phyloP scores from a whole-genome alignment of 805 yeast genomes.

The Starmerella davenportii region DNA sequence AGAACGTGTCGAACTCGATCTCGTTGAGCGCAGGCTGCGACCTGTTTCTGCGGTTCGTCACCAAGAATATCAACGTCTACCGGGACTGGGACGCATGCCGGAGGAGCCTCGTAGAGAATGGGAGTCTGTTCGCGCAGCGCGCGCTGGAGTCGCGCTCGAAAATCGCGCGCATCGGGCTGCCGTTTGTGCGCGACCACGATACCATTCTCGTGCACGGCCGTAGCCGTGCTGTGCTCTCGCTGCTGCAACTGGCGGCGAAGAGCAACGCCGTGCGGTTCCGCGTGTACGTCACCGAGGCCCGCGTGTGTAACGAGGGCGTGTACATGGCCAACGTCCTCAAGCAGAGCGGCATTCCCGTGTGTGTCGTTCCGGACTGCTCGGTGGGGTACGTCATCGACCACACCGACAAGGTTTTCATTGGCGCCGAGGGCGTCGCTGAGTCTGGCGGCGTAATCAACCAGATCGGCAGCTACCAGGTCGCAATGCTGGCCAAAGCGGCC shows the following conservation, averaged over 20 bases:
- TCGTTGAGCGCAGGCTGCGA: slow-evolving; percentile 96
- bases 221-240: slow-evolving; percentile 72
- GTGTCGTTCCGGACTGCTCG: slow-evolving; percentile 76
- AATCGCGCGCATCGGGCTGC: slow-evolving; percentile 73
- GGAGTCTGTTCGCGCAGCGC: slow-evolving; percentile 75
- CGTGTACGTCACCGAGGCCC: slow-evolving; percentile 82
- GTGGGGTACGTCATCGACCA: slow-evolving; percentile 84
- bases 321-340: slow-evolving; percentile 52
- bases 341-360: slow-evolving; percentile 64
- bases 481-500: slow-evolving; percentile 75
- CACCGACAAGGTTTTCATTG: slow-evolving; percentile 84
- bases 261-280: slow-evolving; percentile 56
- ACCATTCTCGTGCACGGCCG: slow-evolving; percentile 72
- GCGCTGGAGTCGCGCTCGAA: slow-evolving; percentile 78
- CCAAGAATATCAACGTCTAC: slow-evolving; percentile 64
- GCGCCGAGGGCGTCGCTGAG: slow-evolving; percentile 98
- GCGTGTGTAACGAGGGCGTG: slow-evolving; percentile 63
- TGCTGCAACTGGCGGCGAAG: slow-evolving; percentile 60
- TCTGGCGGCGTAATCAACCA: slow-evolving; percentile 93
- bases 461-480: slow-evolving; percentile 84
- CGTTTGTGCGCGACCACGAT: slow-evolving; percentile 87
- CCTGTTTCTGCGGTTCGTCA: slow-evolving; percentile 79
- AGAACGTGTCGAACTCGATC: slow-evolving; percentile 73
- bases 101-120: slow-evolving; percentile 77
- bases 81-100: slow-evolving; percentile 93